Conservation (phyloP, 805 yeast genomes). For the Nakazawaea holstii region DNA sequence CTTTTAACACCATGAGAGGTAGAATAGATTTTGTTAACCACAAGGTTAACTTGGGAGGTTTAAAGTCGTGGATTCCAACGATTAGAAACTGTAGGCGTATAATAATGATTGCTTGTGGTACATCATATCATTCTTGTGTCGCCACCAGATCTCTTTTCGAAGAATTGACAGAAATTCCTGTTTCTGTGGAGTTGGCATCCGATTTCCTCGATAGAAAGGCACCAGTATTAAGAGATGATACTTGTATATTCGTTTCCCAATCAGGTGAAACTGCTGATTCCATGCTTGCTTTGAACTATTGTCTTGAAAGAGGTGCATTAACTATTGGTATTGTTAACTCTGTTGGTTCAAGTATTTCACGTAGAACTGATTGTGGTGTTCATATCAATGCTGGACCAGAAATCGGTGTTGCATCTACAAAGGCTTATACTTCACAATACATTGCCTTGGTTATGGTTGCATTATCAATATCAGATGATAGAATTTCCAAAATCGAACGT, state of each 20-base stretch:
- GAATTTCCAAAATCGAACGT: slow-evolving; percentile 69
- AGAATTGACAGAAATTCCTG: slow-evolving; percentile 94
- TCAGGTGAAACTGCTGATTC: slow-evolving; percentile 99
- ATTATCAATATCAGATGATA: slow-evolving; percentile 87
- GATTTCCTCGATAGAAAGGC: slow-evolving; percentile 92
- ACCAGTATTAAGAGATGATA: slow-evolving; percentile 98
- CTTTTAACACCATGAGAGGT: slow-evolving; percentile 99
- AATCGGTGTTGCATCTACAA: slow-evolving; percentile 98
- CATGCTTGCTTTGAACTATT: slow-evolving; percentile 89
- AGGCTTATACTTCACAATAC: slow-evolving; percentile 97
- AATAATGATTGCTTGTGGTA: slow-evolving; percentile 99
- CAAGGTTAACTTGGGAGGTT: slow-evolving; percentile 82
- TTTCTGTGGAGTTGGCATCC: slow-evolving; percentile 86
- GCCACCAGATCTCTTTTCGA: slow-evolving; percentile 96
- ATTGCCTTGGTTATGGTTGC: slow-evolving; percentile 98
- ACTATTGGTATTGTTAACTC: slow-evolving; percentile 97
- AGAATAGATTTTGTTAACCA: slow-evolving; percentile 87
- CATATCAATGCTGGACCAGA: slow-evolving; percentile 99
- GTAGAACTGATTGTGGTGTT: slow-evolving; percentile 98
- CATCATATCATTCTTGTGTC: slow-evolving; percentile 96
- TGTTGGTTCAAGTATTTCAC: slow-evolving; percentile 94
- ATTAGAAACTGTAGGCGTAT: slow-evolving; percentile 92
- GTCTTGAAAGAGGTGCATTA: slow-evolving; percentile 94
- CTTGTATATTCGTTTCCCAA: slow-evolving; percentile 95
- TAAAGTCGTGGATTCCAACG: slow-evolving; percentile 76